A percentile compares a stretch with the other conserved stretches of the same genome.
Conservation (phyloP, 1,284 basidiomycete genomes). For the Agaricales sp. region DNA sequence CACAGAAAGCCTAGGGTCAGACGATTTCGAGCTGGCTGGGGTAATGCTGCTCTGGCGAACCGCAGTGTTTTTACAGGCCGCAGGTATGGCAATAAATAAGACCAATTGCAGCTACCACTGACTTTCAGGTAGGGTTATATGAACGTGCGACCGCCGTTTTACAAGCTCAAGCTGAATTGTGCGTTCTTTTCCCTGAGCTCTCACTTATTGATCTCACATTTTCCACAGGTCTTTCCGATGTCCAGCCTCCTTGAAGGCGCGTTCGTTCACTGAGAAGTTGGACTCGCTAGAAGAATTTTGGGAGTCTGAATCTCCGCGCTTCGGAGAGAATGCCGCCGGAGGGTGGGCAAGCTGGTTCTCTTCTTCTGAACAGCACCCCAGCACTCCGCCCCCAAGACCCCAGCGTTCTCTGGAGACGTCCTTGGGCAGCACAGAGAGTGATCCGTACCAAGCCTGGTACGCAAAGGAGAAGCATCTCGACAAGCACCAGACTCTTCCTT, state of each 20-base stretch:
- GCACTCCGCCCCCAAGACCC: neutral
- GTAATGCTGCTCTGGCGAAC: conserved; percentile 64
- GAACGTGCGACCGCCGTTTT: conserved; percentile 66
- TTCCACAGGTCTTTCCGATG: conserved; percentile 40
- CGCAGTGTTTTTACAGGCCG: conserved; percentile 58
- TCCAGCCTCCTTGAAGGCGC: conserved; percentile 29
- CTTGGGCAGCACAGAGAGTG: neutral
- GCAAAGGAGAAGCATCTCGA: conserved; percentile 25
- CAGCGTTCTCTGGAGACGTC: neutral
- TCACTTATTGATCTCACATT: conserved; percentile 8
- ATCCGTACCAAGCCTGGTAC: conserved; percentile 19
- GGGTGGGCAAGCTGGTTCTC: conserved; percentile 57
- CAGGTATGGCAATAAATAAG: conserved; percentile 67
- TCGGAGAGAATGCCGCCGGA: conserved; percentile 47
- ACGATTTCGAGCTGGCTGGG: conserved; percentile 41
- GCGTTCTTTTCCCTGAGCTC: conserved; percentile 16
- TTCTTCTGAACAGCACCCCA: neutral
- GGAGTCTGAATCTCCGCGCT: conserved; percentile 60
- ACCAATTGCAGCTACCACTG: too few species aligned
- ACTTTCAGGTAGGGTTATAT: conserved; percentile 33
- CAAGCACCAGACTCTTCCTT: conserved; percentile 32
- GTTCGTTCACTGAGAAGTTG: conserved; percentile 36
- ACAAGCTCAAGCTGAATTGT: conserved; percentile 73
- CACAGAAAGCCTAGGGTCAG: conserved; percentile 23
- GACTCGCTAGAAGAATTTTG: conserved; percentile 63